A percentile compares a stretch with the other conserved stretches of the same genome.
Evolutionary conservation across 768 basidiomycete genomes (phyloP).

Genomic region (Paxillus involutus): DNA sequence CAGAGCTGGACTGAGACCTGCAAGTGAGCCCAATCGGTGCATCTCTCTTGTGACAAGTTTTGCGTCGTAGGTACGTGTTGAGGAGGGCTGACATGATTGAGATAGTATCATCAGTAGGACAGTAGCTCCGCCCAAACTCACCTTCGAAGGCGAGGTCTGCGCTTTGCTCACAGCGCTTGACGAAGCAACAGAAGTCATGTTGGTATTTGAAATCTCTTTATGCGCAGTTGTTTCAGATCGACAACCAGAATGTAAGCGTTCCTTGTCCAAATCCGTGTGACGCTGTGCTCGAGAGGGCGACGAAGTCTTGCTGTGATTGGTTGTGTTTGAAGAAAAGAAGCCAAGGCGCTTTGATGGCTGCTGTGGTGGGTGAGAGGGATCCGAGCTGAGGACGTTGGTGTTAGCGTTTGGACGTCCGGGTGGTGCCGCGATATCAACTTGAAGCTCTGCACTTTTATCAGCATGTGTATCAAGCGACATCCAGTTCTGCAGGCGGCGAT

Average conservation of each 20-base stretch:
- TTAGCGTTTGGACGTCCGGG: constrained; percentile 11
- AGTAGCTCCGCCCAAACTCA: constrained; percentile 25
- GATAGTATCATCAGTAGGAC: constrained; percentile 1
- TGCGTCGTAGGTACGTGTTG: constrained; percentile 75
- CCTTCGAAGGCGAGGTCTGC: constrained; percentile 36
- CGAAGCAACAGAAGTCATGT: constrained; percentile 29
- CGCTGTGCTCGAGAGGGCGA: constrained; percentile 19
- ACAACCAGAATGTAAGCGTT: constrained; percentile 39
- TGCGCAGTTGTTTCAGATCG: constrained; percentile 33
- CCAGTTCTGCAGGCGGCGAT: constrained; percentile 3
- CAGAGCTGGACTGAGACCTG: constrained; percentile 49
- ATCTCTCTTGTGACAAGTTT: constrained; percentile 83
- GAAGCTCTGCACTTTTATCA: constrained; percentile 15
- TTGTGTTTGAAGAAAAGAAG: constrained; percentile 37
- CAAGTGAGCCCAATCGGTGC: constrained; percentile 73
- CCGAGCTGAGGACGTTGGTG: constrained; percentile 6
- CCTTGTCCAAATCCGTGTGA: constrained; percentile 30
- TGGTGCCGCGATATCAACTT: constrained; percentile 4
- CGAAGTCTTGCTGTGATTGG: constrained; percentile 34
- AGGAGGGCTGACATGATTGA: constrained; percentile 41
- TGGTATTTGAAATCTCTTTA: constrained; percentile 12
- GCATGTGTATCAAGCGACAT: constrained; percentile 3
- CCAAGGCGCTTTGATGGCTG: constrained; percentile 31
- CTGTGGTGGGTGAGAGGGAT: constrained; percentile 25
- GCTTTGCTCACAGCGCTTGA: constrained; percentile 26